Evolutionary conservation across 768 basidiomycete genomes (phyloP).

Genomic region (Rhizopogon vulgaris): DNA sequence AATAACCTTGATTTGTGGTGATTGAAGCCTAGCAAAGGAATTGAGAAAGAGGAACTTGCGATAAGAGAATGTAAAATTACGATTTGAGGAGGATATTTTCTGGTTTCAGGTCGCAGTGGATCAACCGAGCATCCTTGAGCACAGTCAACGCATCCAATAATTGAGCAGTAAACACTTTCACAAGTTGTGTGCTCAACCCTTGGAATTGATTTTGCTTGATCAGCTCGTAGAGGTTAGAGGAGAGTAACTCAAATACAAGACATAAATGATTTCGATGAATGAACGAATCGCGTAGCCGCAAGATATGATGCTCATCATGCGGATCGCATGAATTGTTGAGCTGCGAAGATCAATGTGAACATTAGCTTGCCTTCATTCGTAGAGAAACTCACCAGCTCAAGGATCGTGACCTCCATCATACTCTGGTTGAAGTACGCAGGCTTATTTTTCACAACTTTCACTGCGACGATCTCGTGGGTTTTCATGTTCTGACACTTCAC

Average conservation of each 20-base stretch:
- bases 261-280: constrained; percentile 96
- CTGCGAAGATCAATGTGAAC: constrained; percentile 33
- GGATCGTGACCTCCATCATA: constrained; percentile 99
- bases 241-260: constrained; percentile 94
- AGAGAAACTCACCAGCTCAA: constrained; percentile 77
- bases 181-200: constrained; percentile 91
- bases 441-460: constrained; percentile 99
- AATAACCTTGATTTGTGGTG: constrained; percentile 97
- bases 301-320: constrained; percentile 92
- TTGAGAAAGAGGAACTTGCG: neutral
- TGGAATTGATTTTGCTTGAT: constrained; percentile 99
- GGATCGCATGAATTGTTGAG: constrained; percentile 94
- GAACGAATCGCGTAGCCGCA: constrained; percentile 92
- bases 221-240: constrained; percentile 96
- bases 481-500: constrained; percentile 99
- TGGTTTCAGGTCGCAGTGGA: constrained; percentile 98
- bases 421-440: constrained; percentile 99
- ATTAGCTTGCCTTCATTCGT: neutral
- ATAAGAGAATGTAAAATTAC: constrained; percentile 33
- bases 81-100: constrained; percentile 98
- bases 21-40: constrained; percentile 63
- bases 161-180: constrained; percentile 98
- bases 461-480: constrained; percentile 96
- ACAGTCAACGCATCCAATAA: constrained; percentile 88
- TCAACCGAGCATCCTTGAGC: constrained; percentile 90